phyloP scores from a whole-genome alignment of 345 rosid species.

The Acer yangbiense region DNA sequence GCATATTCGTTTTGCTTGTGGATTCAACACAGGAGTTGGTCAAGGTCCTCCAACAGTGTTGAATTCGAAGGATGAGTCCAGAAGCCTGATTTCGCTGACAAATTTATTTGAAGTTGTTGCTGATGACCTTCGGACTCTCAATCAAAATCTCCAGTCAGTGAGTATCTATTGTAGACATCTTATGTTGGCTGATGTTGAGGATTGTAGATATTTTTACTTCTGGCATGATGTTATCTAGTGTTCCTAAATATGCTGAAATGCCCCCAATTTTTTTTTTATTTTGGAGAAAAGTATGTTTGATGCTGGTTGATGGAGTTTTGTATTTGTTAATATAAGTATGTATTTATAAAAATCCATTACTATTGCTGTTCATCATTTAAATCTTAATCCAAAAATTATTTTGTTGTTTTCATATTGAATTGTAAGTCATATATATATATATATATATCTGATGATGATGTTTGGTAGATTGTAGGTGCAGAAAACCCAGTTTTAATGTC shows the following conservation, averaged over 20 bases:
- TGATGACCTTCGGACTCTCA: slow-evolving; percentile 76
- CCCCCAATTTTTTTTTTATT: background rate
- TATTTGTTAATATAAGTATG: background rate
- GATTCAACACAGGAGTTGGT: slow-evolving; percentile 42
- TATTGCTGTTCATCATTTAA: background rate
- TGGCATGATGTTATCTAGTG: background rate
- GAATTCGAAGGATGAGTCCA: slow-evolving; percentile 55
- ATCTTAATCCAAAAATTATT: background rate
- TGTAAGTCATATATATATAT: slow-evolving; percentile 22
- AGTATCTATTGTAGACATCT: slow-evolving; percentile 32
- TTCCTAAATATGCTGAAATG: background rate
- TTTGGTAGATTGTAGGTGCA: slow-evolving; percentile 89
- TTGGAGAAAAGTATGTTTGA: background rate
- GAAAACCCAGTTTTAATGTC: slow-evolving; percentile 94
- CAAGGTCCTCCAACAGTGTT: slow-evolving; percentile 49
- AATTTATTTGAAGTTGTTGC: slow-evolving; percentile 79
- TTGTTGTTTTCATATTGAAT: background rate
- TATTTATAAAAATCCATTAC: background rate
- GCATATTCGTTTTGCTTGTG: slow-evolving; percentile 19
- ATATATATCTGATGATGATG: slow-evolving; percentile 23
- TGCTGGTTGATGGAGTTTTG: background rate
- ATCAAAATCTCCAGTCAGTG: slow-evolving; percentile 87
- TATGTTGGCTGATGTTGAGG: background rate
- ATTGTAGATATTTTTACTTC: background rate
- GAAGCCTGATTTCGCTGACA: slow-evolving; percentile 51